Evolutionary conservation across 2,329 filamentous ascomycete genomes (phyloP), one percentile per base, ranked within the genome.

Genomic region (Fusarium tanahbumbuense): DNA sequence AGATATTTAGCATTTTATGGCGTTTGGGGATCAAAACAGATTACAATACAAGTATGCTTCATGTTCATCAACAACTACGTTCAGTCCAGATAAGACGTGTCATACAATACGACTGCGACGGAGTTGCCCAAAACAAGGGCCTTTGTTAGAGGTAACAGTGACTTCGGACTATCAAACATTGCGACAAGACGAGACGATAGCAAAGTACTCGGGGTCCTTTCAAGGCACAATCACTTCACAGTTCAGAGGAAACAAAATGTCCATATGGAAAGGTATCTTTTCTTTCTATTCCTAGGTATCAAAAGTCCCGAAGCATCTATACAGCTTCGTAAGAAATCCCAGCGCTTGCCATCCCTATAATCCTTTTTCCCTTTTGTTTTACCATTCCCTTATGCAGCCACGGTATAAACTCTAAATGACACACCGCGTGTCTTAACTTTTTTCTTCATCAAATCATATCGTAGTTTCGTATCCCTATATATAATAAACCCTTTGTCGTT

Each of bases 381-480:
- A 54, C 55, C 61, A 52, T 50, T 15, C 50, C 56, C 61, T 23
- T 25, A 67, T 60, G 45, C 67, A 45, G 41, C 60, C 57, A 53
- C 61, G 61, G 45, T 75, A 67, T 72, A 59, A 71, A 70, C 68
- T 75, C 70, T 74, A 73, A 72, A 60, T 53, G 56, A 68, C 63
- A 49, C 66, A 25, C 23, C 52, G 64, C 67, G 62, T 46, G 42
- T 56, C 47, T 48, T 28, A 52, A 28, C 32, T 52, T 52, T 64
- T 72, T 65, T 71, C 63, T 55, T 75, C 73, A 67, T 73, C 73
- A 73, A 75, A 67, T 76, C 73, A 71, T 75, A 50, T 72, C 65
- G 54, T 60, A 68, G 57, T 68, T 70, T 72, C 56, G 54, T 59
- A 52, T 72, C 20, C 18, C 13, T 27, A 20, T 50, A 27, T 66